Conservation (phyloP, 371 early-diverging fungal species). For the Rhizopus microsporus region DNA sequence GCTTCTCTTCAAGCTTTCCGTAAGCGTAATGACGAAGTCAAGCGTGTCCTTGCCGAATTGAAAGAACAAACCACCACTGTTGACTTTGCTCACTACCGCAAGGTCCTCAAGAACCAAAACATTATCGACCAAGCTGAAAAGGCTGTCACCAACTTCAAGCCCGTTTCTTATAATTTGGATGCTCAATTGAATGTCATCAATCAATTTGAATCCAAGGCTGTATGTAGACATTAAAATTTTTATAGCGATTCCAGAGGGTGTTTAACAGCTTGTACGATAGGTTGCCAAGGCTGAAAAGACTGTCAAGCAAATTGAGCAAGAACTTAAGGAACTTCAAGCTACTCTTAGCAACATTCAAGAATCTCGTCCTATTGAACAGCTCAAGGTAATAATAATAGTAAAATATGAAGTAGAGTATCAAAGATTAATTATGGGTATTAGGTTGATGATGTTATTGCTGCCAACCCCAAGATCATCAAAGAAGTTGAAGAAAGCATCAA, state of each 20-base stretch:
- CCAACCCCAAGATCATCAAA: constrained; percentile 89
- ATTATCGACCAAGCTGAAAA: constrained; percentile 90
- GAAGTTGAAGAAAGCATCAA: constrained; percentile 87
- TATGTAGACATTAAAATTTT: constrained; percentile 42
- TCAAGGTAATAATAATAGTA: constrained; percentile 72
- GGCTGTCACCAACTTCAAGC: constrained; percentile 78
- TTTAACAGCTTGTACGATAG: constrained; percentile 40
- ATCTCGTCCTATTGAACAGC: constrained; percentile 92
- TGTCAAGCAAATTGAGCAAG: constrained; percentile 80
- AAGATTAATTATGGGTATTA: constrained; percentile 21
- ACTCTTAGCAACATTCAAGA: constrained; percentile 92
- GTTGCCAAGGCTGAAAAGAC: constrained; percentile 86
- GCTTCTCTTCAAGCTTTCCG: constrained; percentile 89
- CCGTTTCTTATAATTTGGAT: constrained; percentile 80
- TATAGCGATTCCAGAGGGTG: no score
- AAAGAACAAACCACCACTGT: constrained; percentile 80
- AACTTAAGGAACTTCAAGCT: constrained; percentile 85
- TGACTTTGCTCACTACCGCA: constrained; percentile 88
- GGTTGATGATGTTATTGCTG: constrained; percentile 93
- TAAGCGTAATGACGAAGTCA: constrained; percentile 92
- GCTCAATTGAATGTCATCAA: constrained; percentile 88
- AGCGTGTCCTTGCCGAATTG: constrained; percentile 79
- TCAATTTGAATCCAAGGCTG: constrained; percentile 88
- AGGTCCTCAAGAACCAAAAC: constrained; percentile 84
- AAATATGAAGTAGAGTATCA: no score